phyloP scores from a whole-genome alignment of 2,329 filamentous ascomycete species.

The Fusarium nanum region DNA sequence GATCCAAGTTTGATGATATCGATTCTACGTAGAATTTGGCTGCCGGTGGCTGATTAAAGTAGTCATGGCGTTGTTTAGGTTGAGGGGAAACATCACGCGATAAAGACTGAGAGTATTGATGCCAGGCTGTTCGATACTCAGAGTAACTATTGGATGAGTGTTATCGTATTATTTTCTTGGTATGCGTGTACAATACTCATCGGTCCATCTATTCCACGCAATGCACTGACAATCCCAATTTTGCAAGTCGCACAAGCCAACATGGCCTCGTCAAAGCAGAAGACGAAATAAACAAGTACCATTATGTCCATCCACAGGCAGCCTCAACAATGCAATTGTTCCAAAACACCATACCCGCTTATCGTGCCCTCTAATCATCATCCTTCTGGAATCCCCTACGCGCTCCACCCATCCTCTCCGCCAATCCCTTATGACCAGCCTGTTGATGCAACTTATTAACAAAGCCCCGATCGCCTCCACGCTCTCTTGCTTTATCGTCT shows the following conservation, averaged over 20 bases:
- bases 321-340: not conserved
- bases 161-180: not conserved
- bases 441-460: constrained; percentile 72
- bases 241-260: not conserved
- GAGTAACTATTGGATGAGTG: not conserved
- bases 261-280: not conserved
- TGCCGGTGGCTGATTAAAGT: not conserved
- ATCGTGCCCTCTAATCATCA: constrained; percentile 52
- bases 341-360: not conserved
- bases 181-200: not conserved
- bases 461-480: constrained; percentile 73
- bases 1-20: not conserved
- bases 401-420: constrained; percentile 63
- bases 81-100: not conserved
- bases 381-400: constrained; percentile 59
- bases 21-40: constrained; percentile 1
- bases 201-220: not conserved
- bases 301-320: not conserved
- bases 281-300: not conserved
- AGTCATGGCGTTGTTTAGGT: not conserved
- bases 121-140: not conserved
- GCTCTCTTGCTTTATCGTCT: constrained; percentile 73
- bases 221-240: not conserved
- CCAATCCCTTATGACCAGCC: constrained; percentile 63
- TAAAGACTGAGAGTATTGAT: not conserved